Percentiles rank a stretch among this genome's conserved stretches.
Conservation (phyloP, 1,284 basidiomycete species). For the Sanghuangporus baumii region DNA sequence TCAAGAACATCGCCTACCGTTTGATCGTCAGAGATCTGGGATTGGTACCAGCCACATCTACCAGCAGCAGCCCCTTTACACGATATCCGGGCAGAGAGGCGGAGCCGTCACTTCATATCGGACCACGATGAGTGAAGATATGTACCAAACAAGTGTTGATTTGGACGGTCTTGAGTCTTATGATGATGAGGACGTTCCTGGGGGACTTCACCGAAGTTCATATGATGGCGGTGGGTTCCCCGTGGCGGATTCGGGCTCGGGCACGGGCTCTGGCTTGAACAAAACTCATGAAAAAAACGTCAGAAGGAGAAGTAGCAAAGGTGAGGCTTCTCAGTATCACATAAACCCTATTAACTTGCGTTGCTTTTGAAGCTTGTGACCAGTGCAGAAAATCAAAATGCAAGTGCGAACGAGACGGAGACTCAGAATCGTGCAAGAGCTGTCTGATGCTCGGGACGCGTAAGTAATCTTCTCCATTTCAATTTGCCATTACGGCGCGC, state of each 20-base stretch:
- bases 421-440: conserved; percentile 25
- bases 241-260: background rate
- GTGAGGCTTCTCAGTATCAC: conserved; percentile 26
- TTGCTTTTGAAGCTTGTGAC: conserved; percentile 22
- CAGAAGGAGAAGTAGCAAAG: conserved; percentile 65
- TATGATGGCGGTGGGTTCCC: conserved; percentile 1
- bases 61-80: background rate
- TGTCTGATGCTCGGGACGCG: conserved; percentile 25
- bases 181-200: conserved; percentile 11
- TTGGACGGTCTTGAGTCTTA: conserved; percentile 7
- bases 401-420: conserved; percentile 30
- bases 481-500: background rate
- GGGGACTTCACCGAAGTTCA: conserved; percentile 2
- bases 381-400: conserved; percentile 34
- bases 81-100: background rate
- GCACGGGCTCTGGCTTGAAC: background rate
- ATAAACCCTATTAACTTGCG: background rate
- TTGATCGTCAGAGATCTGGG: conserved; percentile 1
- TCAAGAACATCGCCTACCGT: background rate
- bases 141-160: conserved; percentile 6
- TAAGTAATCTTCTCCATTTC: conserved; percentile 3
- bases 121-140: conserved; percentile 2
- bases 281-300: conserved; percentile 44
- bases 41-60: background rate
- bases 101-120: background rate